Conservation (phyloP, 129 eudicot genomes). For the Artemisia tridentata region DNA sequence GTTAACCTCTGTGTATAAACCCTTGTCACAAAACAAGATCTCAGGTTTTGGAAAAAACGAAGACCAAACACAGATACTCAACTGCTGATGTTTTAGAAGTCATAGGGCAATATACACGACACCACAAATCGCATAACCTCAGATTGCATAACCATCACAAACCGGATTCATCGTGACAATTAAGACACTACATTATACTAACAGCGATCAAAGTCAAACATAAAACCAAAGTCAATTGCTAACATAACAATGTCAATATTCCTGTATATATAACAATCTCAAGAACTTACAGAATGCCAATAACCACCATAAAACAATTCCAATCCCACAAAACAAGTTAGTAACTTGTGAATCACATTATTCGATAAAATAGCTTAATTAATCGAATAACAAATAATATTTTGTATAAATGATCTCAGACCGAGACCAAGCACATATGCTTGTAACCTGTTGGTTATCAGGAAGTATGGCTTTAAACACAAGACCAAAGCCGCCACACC, state of each 20-base stretch:
- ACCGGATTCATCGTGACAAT: no score
- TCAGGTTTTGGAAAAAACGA: no score
- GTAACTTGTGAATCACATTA: conserved; percentile 3
- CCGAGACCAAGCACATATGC: no score
- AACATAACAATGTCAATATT: neutral
- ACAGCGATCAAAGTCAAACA: neutral
- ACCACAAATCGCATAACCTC: no score
- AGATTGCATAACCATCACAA: neutral
- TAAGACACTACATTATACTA: neutral
- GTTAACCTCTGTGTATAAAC: no score
- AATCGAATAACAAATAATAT: conserved; percentile 33
- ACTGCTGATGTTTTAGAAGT: no score
- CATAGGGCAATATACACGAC: no score
- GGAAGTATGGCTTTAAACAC: conserved; percentile 66
- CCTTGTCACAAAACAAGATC: no score
- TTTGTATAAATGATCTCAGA: conserved; percentile 21
- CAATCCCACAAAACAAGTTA: conserved; percentile 7
- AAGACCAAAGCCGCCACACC: conserved; percentile 80
- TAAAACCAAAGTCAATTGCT: conserved; percentile 1
- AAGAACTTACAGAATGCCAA: conserved; percentile 16
- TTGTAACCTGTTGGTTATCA: conserved; percentile 43
- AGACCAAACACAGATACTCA: no score
- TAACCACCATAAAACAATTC: conserved; percentile 8
- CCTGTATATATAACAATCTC: conserved; percentile 11
- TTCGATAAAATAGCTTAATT: conserved; percentile 24